Evolutionary conservation across 805 yeast genomes (phyloP).

Genomic region (Starmera quercuum): DNA sequence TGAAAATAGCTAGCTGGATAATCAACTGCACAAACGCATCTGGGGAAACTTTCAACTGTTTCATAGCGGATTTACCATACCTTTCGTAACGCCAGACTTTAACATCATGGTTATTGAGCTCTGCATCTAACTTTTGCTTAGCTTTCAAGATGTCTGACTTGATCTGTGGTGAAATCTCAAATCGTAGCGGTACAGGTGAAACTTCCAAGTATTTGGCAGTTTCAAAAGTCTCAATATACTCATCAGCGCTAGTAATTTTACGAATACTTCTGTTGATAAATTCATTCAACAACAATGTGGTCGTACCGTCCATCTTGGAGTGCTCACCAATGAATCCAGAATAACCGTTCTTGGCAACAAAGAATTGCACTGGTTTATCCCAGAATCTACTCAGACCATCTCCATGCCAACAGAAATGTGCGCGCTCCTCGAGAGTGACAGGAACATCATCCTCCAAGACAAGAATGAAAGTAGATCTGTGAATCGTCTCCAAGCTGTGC

Average conservation of each 20-base stretch:
- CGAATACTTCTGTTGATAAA: constrained; percentile 51
- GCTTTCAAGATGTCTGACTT: constrained; percentile 49
- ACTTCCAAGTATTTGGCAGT: background rate
- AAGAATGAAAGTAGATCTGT: constrained; percentile 71
- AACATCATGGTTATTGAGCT: constrained; percentile 57
- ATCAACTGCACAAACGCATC: constrained; percentile 90
- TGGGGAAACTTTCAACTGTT: constrained; percentile 79
- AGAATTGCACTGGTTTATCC: constrained; percentile 86
- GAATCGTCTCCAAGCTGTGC: constrained; percentile 57
- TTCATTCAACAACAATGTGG: constrained; percentile 84
- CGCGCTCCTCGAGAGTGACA: constrained; percentile 71
- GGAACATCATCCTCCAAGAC: constrained; percentile 73
- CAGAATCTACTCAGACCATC: constrained; percentile 83
- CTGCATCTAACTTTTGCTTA: constrained; percentile 42
- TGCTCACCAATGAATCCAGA: constrained; percentile 96
- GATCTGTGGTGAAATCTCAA: constrained; percentile 51
- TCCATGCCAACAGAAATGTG: constrained; percentile 92
- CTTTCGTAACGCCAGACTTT: constrained; percentile 76
- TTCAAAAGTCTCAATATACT: constrained; percentile 12
- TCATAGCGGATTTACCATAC: constrained; percentile 81
- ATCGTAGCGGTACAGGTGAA: constrained; percentile 31
- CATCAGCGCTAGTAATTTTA: constrained; percentile 30
- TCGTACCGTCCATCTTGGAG: constrained; percentile 97
- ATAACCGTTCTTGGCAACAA: constrained; percentile 72
- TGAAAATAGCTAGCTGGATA: constrained; percentile 85